Conservation (phyloP, 345 rosid species). For the Garcia nutans region DNA sequence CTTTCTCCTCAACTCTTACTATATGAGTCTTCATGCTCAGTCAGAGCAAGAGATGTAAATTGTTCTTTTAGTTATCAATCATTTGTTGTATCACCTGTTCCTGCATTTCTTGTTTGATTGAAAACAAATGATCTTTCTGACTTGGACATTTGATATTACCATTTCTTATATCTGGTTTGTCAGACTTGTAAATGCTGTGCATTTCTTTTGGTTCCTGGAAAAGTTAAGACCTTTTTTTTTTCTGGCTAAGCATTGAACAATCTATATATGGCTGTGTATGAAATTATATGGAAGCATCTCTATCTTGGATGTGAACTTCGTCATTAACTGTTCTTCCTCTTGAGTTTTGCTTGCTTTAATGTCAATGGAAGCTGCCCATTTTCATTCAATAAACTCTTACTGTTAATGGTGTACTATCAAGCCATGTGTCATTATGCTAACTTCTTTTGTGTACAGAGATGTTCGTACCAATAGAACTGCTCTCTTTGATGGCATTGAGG, state of each 20-base stretch:
- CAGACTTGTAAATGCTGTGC: neutral
- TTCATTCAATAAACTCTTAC: neutral
- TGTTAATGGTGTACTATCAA: neutral
- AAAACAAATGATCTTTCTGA: neutral
- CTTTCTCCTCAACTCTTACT: neutral
- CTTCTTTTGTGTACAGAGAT: constrained; percentile 51
- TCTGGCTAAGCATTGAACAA: neutral
- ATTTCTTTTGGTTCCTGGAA: neutral
- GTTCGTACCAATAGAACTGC: constrained; percentile 59
- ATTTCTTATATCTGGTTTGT: neutral
- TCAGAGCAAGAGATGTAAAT: neutral
- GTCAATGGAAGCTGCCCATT: neutral
- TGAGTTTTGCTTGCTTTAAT: neutral
- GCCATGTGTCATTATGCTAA: neutral
- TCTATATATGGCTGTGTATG: neutral
- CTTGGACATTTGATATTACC: neutral
- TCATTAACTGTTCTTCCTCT: neutral
- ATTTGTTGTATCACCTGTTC: neutral
- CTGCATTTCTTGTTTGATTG: neutral
- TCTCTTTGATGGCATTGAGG: constrained; percentile 91
- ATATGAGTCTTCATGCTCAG: neutral
- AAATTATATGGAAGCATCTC: neutral
- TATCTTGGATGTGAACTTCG: neutral
- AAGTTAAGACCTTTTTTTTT: neutral
- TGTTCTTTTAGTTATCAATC: neutral